These are phyloP conservation scores for Phytophthora multivora DNA, from an alignment of 352 stramenopile species.

Conservation along the genomic window DNA sequence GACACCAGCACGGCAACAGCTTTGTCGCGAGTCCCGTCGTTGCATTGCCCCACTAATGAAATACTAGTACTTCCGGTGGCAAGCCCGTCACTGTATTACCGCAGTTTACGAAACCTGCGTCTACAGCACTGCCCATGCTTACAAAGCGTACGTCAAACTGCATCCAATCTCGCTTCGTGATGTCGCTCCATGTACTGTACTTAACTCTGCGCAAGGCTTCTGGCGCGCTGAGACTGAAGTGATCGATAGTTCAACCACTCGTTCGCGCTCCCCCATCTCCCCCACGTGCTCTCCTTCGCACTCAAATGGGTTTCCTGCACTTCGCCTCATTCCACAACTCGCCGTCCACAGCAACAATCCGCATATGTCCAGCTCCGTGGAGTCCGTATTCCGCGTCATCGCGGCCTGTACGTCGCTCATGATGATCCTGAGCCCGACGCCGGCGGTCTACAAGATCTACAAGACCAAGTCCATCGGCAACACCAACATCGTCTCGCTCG, in stretches of 20 bases:
- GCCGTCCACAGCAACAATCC: not conserved
- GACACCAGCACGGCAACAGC: not conserved
- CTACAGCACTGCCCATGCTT: not conserved
- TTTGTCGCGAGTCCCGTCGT: not conserved
- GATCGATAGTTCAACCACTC: conserved; percentile 22
- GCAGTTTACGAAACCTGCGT: not conserved
- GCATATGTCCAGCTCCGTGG: conserved; percentile 30
- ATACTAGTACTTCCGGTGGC: conserved; percentile 27
- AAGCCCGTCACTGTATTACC: conserved; percentile 20
- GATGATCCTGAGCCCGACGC: conserved; percentile 51
- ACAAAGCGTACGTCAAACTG: conserved; percentile 1
- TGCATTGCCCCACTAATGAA: conserved; percentile 31
- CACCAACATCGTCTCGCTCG: conserved; percentile 49
- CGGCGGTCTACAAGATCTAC: conserved; percentile 46
- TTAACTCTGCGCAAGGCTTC: conserved; percentile 18
- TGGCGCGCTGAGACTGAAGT: conserved; percentile 1
- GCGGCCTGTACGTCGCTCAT: conserved; percentile 43
- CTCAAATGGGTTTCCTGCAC: conserved; percentile 4
- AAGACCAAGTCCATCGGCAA: conserved; percentile 46
- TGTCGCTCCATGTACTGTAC: conserved; percentile 3
- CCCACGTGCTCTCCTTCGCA: not conserved
- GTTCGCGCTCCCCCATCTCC: not conserved
- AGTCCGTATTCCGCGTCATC: conserved; percentile 41
- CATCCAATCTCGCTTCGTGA: conserved; percentile 21
- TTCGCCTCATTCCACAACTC: conserved; percentile 24